Conservation (phyloP, 345 rosid genomes). For the Erodium maritimum region DNA sequence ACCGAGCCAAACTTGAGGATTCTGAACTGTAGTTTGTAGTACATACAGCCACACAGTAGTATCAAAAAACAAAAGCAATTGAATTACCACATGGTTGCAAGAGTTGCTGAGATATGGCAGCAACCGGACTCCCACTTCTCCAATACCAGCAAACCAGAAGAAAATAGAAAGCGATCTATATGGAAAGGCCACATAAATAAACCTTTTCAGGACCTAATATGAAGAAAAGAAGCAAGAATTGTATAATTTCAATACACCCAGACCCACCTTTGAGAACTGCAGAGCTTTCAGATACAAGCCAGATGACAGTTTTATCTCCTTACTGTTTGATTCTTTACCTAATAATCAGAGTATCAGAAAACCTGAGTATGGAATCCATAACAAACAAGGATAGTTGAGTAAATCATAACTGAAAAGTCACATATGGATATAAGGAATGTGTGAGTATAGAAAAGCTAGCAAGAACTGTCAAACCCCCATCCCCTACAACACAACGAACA, state of each 20-base stretch:
- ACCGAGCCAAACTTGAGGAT: too few relatives aligned
- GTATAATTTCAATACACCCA: neutral
- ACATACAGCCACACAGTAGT: neutral
- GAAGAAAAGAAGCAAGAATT: conserved; percentile 1
- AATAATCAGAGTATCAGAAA: conserved; percentile 7
- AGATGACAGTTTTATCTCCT: conserved; percentile 43
- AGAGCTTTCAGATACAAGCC: conserved; percentile 35
- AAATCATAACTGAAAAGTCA: too few relatives aligned
- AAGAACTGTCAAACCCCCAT: too few relatives aligned
- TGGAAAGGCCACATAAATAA: conserved; percentile 11
- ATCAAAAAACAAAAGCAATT: neutral
- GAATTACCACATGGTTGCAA: conserved; percentile 71
- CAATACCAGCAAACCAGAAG: conserved; percentile 48
- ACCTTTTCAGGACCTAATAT: neutral
- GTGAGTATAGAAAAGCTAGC: too few relatives aligned
- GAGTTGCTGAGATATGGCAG: conserved; percentile 47
- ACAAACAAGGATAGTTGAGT: neutral
- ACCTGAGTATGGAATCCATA: neutral
- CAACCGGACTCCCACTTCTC: conserved; percentile 41
- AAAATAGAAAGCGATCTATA: conserved; percentile 35
- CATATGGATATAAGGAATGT: too few relatives aligned
- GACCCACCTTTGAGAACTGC: conserved; percentile 11
- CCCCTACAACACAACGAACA: too few relatives aligned
- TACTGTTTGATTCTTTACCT: conserved; percentile 44
- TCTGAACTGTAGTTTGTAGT: too few relatives aligned